A percentile compares a stretch with the other conserved stretches of the same genome.
phyloP scores from a whole-genome alignment of 768 basidiomycete species.

The Pisolithus orientalis region DNA sequence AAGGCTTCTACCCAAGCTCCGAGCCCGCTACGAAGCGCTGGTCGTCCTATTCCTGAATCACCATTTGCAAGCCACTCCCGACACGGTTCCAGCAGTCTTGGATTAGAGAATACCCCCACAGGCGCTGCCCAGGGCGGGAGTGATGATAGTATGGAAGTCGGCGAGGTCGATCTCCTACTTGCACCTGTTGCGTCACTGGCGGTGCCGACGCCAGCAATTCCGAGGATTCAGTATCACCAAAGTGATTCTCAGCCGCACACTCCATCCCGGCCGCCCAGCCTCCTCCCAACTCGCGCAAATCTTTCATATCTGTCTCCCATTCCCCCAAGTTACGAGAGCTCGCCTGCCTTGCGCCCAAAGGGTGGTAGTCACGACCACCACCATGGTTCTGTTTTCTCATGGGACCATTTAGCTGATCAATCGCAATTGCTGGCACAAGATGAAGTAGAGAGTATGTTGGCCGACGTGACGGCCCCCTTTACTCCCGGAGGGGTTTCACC shows the following conservation, averaged over 20 bases:
- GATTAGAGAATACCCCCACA: conserved; percentile 22
- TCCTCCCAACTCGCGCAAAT: conserved; percentile 51
- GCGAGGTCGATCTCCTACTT: conserved; percentile 68
- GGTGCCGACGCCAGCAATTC: conserved; percentile 74
- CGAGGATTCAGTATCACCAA: conserved; percentile 44
- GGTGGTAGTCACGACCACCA: conserved; percentile 32
- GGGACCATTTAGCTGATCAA: conserved; percentile 68
- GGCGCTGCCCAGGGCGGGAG: conserved; percentile 52
- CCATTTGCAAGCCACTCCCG: conserved; percentile 47
- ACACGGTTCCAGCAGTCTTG: conserved; percentile 30
- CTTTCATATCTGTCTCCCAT: conserved; percentile 60
- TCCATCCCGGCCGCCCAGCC: conserved; percentile 42
- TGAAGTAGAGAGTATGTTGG: conserved; percentile 64
- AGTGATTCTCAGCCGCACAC: conserved; percentile 44
- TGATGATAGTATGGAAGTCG: conserved; percentile 57
- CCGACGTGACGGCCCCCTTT: conserved; percentile 70
- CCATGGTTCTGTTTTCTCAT: conserved; percentile 68
- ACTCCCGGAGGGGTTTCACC: conserved; percentile 58
- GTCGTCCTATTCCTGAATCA: conserved; percentile 40
- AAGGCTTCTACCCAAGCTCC: conserved; percentile 18
- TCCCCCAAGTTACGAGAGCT: conserved; percentile 35
- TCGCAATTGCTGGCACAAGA: conserved; percentile 57
- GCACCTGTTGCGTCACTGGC: conserved; percentile 58
- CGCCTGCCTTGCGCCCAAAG: conserved; percentile 33
- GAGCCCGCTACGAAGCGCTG: conserved; percentile 27